These are phyloP conservation scores for Chlorencoelia australis DNA, from an alignment of 2,329 filamentous ascomycete species.

Conservation along the genomic window DNA sequence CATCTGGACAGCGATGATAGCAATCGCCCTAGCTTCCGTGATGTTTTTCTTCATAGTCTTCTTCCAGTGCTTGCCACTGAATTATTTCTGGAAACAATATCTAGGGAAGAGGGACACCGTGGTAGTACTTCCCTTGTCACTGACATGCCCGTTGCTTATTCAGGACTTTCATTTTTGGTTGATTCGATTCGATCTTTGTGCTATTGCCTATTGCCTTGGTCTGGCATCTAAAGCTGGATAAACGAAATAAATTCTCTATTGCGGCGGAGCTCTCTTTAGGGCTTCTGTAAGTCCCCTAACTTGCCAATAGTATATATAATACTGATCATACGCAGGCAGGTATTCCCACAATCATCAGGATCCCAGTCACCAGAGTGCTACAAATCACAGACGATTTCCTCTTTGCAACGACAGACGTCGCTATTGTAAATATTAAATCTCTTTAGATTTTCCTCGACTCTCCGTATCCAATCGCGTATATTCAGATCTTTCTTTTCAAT, in stretches of 20 bases:
- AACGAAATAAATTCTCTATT: conserved; percentile 40
- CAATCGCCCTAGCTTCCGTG: conserved; percentile 35
- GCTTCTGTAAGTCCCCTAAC: conserved; percentile 30
- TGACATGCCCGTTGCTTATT: conserved; percentile 41
- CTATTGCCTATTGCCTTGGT: conserved; percentile 45
- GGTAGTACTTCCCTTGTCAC: conserved; percentile 30
- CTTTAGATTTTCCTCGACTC: too few relatives aligned
- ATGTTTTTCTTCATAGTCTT: conserved; percentile 41
- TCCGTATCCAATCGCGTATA: too few relatives aligned
- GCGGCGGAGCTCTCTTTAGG: conserved; percentile 45
- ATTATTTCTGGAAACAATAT: conserved; percentile 38
- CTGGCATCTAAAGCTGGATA: conserved; percentile 44
- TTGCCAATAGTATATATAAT: neutral
- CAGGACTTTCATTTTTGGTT: conserved; percentile 39
- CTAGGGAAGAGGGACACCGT: conserved; percentile 25
- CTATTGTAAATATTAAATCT: conserved; percentile 6
- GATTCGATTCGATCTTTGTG: conserved; percentile 41
- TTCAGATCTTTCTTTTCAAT: too few relatives aligned
- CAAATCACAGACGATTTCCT: conserved; percentile 17
- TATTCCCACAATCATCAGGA: conserved; percentile 16
- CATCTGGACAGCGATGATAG: conserved; percentile 36
- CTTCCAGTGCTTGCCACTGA: conserved; percentile 43
- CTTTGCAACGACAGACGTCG: conserved; percentile 11
- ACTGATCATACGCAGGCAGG: conserved; percentile 14
- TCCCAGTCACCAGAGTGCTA: conserved; percentile 17